Evolutionary conservation across 2,329 filamentous ascomycete genomes (phyloP).

Genomic region (Diaporthe vaccinii): DNA sequence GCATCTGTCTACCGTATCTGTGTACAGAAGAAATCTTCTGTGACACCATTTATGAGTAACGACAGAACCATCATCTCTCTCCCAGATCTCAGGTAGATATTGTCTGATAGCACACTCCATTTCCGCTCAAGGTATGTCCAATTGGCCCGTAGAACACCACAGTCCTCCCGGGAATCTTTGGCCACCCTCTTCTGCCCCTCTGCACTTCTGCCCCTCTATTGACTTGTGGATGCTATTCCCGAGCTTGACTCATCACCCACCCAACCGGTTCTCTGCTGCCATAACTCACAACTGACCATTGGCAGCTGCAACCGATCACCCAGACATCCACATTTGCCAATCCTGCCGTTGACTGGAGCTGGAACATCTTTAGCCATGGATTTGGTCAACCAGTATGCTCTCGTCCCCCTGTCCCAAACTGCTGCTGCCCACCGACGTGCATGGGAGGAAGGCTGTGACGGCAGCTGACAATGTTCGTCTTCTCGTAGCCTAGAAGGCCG

Average conservation of each 20-base stretch:
- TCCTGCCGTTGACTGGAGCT: background rate
- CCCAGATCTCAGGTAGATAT: background rate
- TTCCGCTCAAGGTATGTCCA: background rate
- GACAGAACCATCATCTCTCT: background rate
- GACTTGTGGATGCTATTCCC: slow-evolving; percentile 34
- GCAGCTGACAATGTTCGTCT: slow-evolving; percentile 51
- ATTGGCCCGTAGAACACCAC: background rate
- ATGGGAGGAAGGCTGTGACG: slow-evolving; percentile 2
- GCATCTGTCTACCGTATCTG: slow-evolving; percentile 44
- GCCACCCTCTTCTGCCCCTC: background rate
- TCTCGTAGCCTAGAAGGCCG: slow-evolving; percentile 85
- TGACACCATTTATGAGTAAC: slow-evolving; percentile 15
- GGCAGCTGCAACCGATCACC: background rate
- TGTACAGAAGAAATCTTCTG: slow-evolving; percentile 42
- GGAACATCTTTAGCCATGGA: slow-evolving; percentile 56
- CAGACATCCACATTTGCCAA: background rate
- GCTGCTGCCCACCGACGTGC: background rate
- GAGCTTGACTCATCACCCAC: slow-evolving; percentile 36
- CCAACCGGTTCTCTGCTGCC: slow-evolving; percentile 4
- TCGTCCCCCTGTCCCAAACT: slow-evolving; percentile 13
- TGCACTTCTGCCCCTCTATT: slow-evolving; percentile 31
- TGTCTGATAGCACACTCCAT: background rate
- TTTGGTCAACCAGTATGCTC: slow-evolving; percentile 66
- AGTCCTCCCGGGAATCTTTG: background rate
- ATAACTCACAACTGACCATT: slow-evolving; percentile 14